These are phyloP conservation scores for Tephrocybe sp. DNA, from an alignment of 768 basidiomycete species.

Conservation along the genomic window DNA sequence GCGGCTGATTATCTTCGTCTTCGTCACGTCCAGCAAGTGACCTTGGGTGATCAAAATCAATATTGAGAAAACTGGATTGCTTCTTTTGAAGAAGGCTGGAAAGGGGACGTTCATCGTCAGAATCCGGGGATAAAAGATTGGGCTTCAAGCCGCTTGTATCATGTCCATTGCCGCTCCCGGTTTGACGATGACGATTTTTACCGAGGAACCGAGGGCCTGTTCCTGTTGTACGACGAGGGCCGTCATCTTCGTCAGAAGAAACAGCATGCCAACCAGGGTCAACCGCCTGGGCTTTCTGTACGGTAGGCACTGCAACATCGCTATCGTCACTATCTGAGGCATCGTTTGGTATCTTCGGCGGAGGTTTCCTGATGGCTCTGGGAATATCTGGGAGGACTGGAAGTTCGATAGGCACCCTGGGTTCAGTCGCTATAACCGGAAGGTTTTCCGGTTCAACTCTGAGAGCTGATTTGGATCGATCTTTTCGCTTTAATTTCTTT, in stretches of 20 bases:
- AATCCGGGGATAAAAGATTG: constrained; percentile 36
- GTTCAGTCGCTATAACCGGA: constrained; percentile 17
- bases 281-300: constrained; percentile 9
- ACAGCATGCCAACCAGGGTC: constrained; percentile 45
- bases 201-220: constrained; percentile 53
- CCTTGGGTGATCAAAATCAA: constrained; percentile 38
- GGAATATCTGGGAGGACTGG: constrained; percentile 47
- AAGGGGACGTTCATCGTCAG: constrained; percentile 75
- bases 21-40: constrained; percentile 40
- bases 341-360: constrained; percentile 41
- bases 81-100: constrained; percentile 54
- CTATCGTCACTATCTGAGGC: constrained; percentile 58
- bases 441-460: constrained; percentile 6
- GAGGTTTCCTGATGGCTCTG: constrained; percentile 36
- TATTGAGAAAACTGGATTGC: constrained; percentile 42
- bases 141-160: constrained; percentile 59
- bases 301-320: constrained; percentile 25
- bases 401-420: constrained; percentile 36
- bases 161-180: constrained; percentile 65
- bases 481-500: constrained; percentile 48
- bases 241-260: constrained; percentile 62
- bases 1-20: constrained; percentile 71
- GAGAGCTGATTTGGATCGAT: constrained; percentile 22
- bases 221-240: constrained; percentile 57
- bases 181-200: constrained; percentile 21